A percentile compares a stretch with the other conserved stretches of the same genome.
phyloP scores from a whole-genome alignment of 2,329 filamentous ascomycete species.

The Daldinia eschscholtzii region DNA sequence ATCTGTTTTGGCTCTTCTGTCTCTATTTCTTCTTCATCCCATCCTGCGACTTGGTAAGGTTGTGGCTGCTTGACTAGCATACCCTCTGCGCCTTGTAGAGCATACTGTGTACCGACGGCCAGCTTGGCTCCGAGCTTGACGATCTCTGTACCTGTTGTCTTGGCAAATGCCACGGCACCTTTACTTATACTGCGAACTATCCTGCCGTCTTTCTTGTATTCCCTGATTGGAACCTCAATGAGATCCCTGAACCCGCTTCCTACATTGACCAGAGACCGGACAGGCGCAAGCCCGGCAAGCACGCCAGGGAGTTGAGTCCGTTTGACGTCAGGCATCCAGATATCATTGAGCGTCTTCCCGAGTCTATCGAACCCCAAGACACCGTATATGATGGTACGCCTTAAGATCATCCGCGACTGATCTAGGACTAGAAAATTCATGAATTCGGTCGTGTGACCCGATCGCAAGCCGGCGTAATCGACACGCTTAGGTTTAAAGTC shows the following conservation, averaged over 20 bases:
- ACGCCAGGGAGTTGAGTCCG: conserved; percentile 89
- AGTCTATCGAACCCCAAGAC: conserved; percentile 90
- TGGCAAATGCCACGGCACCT: conserved; percentile 89
- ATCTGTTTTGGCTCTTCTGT: conserved; percentile 82
- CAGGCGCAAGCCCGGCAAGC: conserved; percentile 86
- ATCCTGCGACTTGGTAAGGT: conserved; percentile 55
- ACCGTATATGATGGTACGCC: conserved; percentile 93
- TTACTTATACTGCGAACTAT: conserved; percentile 93
- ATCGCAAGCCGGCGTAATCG: conserved; percentile 91
- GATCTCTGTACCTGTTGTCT: conserved; percentile 93
- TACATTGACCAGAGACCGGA: conserved; percentile 92
- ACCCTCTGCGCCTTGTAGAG: conserved; percentile 88
- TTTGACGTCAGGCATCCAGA: conserved; percentile 96
- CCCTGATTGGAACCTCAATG: conserved; percentile 87
- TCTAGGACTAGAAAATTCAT: conserved; percentile 99
- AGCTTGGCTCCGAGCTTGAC: conserved; percentile 94
- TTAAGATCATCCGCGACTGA: conserved; percentile 84
- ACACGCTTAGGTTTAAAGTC: conserved; percentile 99
- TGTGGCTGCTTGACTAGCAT: conserved; percentile 69
- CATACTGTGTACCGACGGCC: conserved; percentile 93
- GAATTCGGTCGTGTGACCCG: conserved; percentile 94
- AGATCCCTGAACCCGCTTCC: conserved; percentile 88
- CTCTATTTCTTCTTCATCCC: conserved; percentile 72
- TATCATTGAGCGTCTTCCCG: conserved; percentile 90
- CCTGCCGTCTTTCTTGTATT: conserved; percentile 94